phyloP scores from a whole-genome alignment of 2,329 filamentous ascomycete genomes.

The Trichoderma afroharzianum region DNA sequence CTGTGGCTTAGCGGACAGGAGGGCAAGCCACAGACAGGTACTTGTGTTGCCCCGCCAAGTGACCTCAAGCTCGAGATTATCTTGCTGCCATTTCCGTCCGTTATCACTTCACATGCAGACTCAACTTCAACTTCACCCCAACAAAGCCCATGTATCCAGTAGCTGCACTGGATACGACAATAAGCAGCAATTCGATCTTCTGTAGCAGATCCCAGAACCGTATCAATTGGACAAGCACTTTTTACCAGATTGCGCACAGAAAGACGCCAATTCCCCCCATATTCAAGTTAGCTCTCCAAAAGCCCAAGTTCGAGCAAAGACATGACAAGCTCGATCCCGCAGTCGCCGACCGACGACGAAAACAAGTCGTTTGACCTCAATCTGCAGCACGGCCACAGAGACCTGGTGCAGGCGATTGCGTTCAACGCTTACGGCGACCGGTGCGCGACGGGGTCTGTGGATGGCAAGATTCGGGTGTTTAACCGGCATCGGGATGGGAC shows the following conservation, averaged over 20 bases:
- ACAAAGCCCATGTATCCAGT: neutral
- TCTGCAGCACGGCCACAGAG: conserved; percentile 70
- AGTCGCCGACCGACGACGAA: conserved; percentile 45
- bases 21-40: neutral
- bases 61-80: neutral
- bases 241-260: neutral
- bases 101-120: neutral
- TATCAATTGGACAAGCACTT: neutral
- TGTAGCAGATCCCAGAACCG: neutral
- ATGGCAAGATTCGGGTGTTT: conserved; percentile 91
- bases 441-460: conserved; percentile 85
- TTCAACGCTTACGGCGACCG: conserved; percentile 93
- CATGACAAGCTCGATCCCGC: conserved; percentile 32
- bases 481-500: conserved; percentile 73
- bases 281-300: neutral
- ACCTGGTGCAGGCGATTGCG: conserved; percentile 78
- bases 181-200: neutral
- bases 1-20: neutral
- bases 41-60: neutral
- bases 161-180: neutral
- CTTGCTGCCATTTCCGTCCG: neutral
- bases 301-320: neutral
- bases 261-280: neutral
- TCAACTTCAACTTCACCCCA: neutral
- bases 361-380: conserved; percentile 54